phyloP scores from a whole-genome alignment of 495 filamentous ascomycete species.

The Aspergillus affinis region DNA sequence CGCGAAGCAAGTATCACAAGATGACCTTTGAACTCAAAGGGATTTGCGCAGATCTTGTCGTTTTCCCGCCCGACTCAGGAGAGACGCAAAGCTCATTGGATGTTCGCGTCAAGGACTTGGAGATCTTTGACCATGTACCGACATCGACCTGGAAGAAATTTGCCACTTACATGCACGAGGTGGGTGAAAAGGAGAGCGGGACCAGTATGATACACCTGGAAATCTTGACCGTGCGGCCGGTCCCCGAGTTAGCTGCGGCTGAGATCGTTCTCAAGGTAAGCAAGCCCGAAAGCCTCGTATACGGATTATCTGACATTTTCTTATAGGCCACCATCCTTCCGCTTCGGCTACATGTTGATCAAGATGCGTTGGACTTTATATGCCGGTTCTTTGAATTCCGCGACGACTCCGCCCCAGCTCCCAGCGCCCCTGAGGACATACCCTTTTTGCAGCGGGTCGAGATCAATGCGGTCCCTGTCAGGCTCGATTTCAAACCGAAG shows the following conservation, averaged over 20 bases:
- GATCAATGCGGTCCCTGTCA: constrained; percentile 76
- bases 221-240: constrained; percentile 80
- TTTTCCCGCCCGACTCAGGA: constrained; percentile 72
- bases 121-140: constrained; percentile 91
- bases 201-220: constrained; percentile 89
- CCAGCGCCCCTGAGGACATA: constrained; percentile 60
- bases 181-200: constrained; percentile 76
- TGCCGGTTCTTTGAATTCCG: constrained; percentile 98
- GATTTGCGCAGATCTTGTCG: constrained; percentile 77
- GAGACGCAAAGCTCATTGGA: constrained; percentile 88
- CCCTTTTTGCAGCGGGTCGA: constrained; percentile 91
- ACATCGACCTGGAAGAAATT: constrained; percentile 99
- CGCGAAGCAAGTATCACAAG: constrained; percentile 87
- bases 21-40: constrained; percentile 92
- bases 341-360: constrained; percentile 90
- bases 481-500: constrained; percentile 97
- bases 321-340: constrained; percentile 74
- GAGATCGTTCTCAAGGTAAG: constrained; percentile 82
- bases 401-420: constrained; percentile 62
- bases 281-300: background rate
- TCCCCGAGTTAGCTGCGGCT: constrained; percentile 78
- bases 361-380: constrained; percentile 97
- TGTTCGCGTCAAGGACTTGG: constrained; percentile 75
- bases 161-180: constrained; percentile 86
- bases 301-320: constrained; percentile 6